These are phyloP conservation scores for Paraconiothyrium brasiliense DNA, from an alignment of 2,329 filamentous ascomycete genomes.

Conservation along the genomic window DNA sequence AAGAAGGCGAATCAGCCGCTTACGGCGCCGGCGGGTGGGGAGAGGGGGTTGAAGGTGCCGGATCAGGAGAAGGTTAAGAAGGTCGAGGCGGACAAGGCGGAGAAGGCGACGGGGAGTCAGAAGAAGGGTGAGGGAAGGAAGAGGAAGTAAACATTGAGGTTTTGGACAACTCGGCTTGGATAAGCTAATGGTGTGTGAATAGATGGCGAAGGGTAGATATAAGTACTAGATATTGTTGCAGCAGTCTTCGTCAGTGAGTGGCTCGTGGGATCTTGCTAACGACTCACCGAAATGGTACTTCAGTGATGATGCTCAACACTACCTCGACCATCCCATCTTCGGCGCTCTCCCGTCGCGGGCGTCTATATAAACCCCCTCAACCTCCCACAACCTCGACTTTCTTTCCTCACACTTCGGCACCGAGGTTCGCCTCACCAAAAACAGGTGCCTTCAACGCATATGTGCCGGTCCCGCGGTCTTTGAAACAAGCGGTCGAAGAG, in stretches of 20 bases:
- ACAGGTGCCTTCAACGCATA: too few species aligned
- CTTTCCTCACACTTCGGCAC: neutral
- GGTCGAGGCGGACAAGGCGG: slow-evolving; percentile 24
- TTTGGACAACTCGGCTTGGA: too few species aligned
- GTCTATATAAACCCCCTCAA: neutral
- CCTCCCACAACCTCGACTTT: neutral
- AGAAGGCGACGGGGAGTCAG: slow-evolving; percentile 37
- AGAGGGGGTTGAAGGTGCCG: slow-evolving; percentile 23
- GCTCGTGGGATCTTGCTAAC: neutral
- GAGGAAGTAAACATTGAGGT: slow-evolving; percentile 33
- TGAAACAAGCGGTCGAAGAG: neutral
- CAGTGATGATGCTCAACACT: neutral
- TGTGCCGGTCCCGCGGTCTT: neutral
- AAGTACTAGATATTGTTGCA: neutral
- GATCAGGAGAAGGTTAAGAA: slow-evolving; percentile 26
- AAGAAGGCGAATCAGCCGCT: slow-evolving; percentile 51
- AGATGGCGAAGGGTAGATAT: neutral
- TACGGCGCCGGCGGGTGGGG: slow-evolving; percentile 35
- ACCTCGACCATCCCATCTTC: neutral
- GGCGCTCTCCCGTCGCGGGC: neutral
- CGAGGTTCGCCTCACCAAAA: neutral
- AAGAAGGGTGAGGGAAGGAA: slow-evolving; percentile 41
- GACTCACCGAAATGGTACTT: too few species aligned
- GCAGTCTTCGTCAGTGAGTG: neutral
- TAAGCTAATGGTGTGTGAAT: too few species aligned